A percentile compares a stretch with the other conserved stretches of the same genome.
These are phyloP conservation scores for Tillandsia fasciculata DNA, from an alignment of 176 grass and related monocot species.

Conservation along the genomic window DNA sequence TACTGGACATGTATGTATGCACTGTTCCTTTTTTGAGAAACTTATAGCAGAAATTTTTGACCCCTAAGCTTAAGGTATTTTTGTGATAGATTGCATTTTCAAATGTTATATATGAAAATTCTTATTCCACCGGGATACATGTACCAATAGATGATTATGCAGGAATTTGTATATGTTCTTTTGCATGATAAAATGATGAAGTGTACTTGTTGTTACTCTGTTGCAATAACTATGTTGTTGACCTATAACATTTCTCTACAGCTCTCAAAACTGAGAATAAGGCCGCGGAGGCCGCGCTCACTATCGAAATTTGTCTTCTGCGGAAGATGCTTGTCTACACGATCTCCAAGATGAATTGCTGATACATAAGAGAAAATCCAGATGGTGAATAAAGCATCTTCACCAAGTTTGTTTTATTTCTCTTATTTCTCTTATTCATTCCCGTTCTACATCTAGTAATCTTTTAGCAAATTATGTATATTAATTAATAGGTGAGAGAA, in stretches of 20 bases:
- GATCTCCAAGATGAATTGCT: conserved; percentile 22
- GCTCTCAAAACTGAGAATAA: conserved; percentile 20
- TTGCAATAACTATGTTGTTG: not conserved
- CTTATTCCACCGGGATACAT: not conserved
- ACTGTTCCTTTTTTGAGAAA: not conserved
- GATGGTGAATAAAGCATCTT: not conserved
- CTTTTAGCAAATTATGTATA: conserved; percentile 2
- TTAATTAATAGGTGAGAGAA: not conserved
- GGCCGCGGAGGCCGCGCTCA: conserved; percentile 7
- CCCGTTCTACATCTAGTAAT: not conserved
- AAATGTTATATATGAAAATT: not conserved
- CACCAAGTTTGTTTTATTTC: not conserved
- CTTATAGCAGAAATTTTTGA: not conserved
- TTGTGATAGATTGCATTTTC: not conserved
- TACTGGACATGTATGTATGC: not conserved
- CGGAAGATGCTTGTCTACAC: conserved; percentile 30
- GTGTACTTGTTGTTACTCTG: not conserved
- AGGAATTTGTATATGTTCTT: not conserved
- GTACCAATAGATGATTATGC: not conserved
- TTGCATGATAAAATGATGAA: not conserved
- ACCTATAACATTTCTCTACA: conserved; percentile 17
- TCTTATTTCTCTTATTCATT: too few relatives aligned
- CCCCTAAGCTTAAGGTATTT: not conserved
- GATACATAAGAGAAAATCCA: not conserved
- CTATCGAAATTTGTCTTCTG: conserved; percentile 24